Conservation (phyloP, 257 asterid species). For the Voacanga thouarsii region DNA sequence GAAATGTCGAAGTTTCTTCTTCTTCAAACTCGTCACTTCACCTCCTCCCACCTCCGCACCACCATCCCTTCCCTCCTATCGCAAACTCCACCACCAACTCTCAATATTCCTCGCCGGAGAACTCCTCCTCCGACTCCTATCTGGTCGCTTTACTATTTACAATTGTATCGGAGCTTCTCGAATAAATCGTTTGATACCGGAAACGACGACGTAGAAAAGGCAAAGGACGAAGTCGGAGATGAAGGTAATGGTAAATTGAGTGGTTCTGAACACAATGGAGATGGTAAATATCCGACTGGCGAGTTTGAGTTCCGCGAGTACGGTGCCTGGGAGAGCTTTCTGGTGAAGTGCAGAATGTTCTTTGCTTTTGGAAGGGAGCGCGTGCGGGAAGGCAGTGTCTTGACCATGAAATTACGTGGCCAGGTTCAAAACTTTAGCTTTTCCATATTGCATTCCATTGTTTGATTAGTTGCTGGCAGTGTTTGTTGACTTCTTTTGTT, state of each 20-base stretch:
- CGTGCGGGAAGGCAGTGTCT: slow-evolving; percentile 82
- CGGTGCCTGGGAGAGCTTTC: slow-evolving; percentile 56
- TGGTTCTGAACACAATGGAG: slow-evolving; percentile 11
- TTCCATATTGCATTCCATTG: not conserved
- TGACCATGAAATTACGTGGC: slow-evolving; percentile 80
- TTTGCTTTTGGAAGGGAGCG: slow-evolving; percentile 91
- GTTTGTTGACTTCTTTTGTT: not conserved
- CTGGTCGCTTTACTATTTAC: not conserved
- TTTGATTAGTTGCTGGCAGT: not conserved
- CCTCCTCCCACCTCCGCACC: slow-evolving; percentile 42
- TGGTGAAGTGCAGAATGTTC: slow-evolving; percentile 71
- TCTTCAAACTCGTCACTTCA: slow-evolving; percentile 33
- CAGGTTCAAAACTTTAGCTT: slow-evolving; percentile 40
- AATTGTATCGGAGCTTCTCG: slow-evolving; percentile 19
- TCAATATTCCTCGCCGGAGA: slow-evolving; percentile 3
- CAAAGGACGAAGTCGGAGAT: slow-evolving; percentile 20
- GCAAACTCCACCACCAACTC: slow-evolving; percentile 10
- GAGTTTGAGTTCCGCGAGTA: slow-evolving; percentile 64
- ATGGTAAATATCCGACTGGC: slow-evolving; percentile 66
- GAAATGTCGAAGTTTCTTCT: slow-evolving; percentile 35
- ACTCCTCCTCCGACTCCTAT: slow-evolving; percentile 9
- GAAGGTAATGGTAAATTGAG: slow-evolving; percentile 6
- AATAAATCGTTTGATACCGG: slow-evolving; percentile 50
- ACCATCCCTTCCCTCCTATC: slow-evolving; percentile 30
- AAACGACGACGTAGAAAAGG: slow-evolving; percentile 32